Base-by-base conservation (phyloP, 768 basidiomycete species). In the Phallus indusiatus region DNA sequence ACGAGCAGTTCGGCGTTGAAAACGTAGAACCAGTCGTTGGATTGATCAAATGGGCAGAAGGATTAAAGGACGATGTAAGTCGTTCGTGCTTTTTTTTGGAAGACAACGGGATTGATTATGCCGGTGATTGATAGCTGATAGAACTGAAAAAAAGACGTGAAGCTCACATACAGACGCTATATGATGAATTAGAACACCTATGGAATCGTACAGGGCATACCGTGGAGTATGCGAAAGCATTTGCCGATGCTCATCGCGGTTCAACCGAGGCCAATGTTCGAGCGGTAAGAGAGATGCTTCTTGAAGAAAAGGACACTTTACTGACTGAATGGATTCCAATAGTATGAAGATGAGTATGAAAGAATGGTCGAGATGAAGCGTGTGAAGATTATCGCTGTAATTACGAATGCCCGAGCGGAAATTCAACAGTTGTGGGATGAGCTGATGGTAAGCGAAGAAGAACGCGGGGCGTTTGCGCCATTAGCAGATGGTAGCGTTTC, bases 331-430 rank as follows among this genome's bases (percentile, higher is more conserved):
- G 20, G n/a, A n/a, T n/a, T n/a, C n/a, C n/a, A n/a, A n/a, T 62
- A 77, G 66, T 99, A 99, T 65, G 88, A 94, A 65, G 82, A 82
- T 54, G 96, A 99, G 71, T 74, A 95, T 49, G 89, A 89, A 62
- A 79, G 94, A 56, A 94, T 97, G 87, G 74, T 93, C 20, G 85
- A 90, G 65, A 71, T 97, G 54, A 93, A 94, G 74, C 76, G 89
- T 54, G 88, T 92, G 64, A 83, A 88, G 47, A 90, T 98, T 85
- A 82, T 82, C 50, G 78, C 81, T 5, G 97, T 97, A 71, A 81
- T 99, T 34, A 76, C 73, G 54, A 88, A 85, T 64, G 92, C 91
- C 1, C 75, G 95, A 55, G 78, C 79, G 46, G 90, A 95, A 71
- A 91, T 99, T 53, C 76, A 76, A 54, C 78, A 73, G 52, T 74